Conservation (phyloP, 2,329 filamentous ascomycete genomes). For the Neofusicoccum ribis region DNA sequence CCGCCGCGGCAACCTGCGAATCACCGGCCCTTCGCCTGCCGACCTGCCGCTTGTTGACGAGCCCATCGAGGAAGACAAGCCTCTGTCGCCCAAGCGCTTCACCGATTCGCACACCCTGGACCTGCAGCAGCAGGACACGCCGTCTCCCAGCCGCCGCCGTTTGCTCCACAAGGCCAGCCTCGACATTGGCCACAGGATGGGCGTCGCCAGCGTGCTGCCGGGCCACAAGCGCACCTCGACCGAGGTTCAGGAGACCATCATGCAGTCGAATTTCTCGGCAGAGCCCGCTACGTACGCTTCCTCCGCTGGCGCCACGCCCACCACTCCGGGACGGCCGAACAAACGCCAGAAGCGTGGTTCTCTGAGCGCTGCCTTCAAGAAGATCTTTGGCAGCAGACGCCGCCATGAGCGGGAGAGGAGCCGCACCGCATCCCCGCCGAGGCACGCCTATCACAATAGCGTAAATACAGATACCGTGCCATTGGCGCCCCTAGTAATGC, state of each 20-base stretch:
- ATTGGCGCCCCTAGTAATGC: neutral
- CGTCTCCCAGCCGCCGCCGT: constrained; percentile 17
- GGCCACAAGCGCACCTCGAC: constrained; percentile 28
- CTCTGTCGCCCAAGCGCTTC: constrained; percentile 20
- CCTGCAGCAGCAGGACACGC: constrained; percentile 19
- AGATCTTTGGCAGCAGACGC: constrained; percentile 39
- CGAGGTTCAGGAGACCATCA: constrained; percentile 28
- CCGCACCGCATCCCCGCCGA: constrained; percentile 24
- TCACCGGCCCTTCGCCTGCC: constrained; percentile 38
- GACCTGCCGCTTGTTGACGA: constrained; percentile 7
- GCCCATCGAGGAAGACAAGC: constrained; percentile 6
- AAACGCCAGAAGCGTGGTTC: constrained; percentile 36
- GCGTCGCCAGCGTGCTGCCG: constrained; percentile 8
- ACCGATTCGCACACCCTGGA: constrained; percentile 17
- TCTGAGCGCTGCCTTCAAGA: constrained; percentile 37
- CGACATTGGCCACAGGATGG: constrained; percentile 1
- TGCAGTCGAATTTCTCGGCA: constrained; percentile 21
- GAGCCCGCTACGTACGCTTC: neutral
- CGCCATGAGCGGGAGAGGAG: constrained; percentile 26
- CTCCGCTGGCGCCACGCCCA: constrained; percentile 31
- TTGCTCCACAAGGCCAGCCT: constrained; percentile 15
- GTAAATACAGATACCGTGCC: constrained; percentile 26
- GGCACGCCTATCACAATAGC: constrained; percentile 37
- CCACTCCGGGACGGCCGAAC: constrained; percentile 27
- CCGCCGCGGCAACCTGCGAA: constrained; percentile 39